Evolutionary conservation across 768 basidiomycete genomes (phyloP).

Genomic region (Tylopilus sp.): DNA sequence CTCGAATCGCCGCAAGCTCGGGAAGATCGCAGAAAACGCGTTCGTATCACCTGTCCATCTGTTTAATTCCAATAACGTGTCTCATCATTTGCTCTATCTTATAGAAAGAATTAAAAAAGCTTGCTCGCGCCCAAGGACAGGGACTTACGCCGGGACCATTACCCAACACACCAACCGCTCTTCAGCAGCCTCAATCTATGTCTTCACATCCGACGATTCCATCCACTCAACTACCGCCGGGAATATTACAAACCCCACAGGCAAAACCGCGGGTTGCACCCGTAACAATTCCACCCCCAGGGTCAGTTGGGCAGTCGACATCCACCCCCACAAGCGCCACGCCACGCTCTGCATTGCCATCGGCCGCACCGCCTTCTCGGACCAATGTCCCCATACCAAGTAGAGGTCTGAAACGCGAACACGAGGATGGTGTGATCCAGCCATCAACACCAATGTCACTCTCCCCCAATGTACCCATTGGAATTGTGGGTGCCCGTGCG

Average conservation of each 20-base stretch:
- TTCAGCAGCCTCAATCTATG: constrained; percentile 35
- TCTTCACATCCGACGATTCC: constrained; percentile 22
- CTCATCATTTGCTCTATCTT: constrained; percentile 3
- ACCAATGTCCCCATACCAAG: constrained; percentile 8
- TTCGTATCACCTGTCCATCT: constrained; percentile 34
- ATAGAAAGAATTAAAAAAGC: constrained; percentile 71
- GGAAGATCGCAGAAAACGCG: constrained; percentile 76
- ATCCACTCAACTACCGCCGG: constrained; percentile 26
- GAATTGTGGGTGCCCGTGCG: constrained; percentile 50
- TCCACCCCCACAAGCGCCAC: constrained; percentile 33
- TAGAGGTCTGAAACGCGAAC: constrained; percentile 35
- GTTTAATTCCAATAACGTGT: constrained; percentile 9
- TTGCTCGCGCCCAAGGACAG: constrained; percentile 53
- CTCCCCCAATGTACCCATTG: constrained; percentile 24
- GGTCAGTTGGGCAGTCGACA: constrained; percentile 25
- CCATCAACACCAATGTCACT: constrained; percentile 21
- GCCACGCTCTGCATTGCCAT: constrained; percentile 28
- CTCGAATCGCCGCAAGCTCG: constrained; percentile 69
- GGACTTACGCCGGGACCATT: constrained; percentile 21
- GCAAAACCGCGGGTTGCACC: constrained; percentile 30
- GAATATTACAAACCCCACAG: constrained; percentile 9
- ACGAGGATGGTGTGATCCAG: constrained; percentile 24
- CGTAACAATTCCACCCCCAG: constrained; percentile 31
- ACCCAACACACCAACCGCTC: constrained; percentile 20
- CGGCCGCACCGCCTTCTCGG: constrained; percentile 24